These are phyloP conservation scores for Sporothrix humicola DNA, from an alignment of 2,329 filamentous ascomycete genomes.

Conservation along the genomic window DNA sequence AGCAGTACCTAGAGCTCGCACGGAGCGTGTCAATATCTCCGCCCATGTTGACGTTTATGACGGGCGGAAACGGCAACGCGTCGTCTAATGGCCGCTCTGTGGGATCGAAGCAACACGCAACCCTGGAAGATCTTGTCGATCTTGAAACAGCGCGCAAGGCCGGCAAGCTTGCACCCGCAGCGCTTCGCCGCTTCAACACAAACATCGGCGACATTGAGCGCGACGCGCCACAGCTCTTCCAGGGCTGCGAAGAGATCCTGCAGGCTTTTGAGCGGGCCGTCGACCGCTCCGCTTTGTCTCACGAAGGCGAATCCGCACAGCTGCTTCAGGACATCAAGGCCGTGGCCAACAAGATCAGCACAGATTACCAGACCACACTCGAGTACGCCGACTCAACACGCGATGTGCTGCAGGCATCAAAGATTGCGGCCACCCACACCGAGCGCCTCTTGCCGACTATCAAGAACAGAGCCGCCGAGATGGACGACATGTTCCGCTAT, in stretches of 20 bases:
- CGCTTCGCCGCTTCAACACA: conserved; percentile 63
- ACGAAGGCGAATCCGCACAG: conserved; percentile 67
- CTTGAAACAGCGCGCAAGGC: conserved; percentile 73
- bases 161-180: conserved; percentile 65
- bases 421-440: conserved; percentile 67
- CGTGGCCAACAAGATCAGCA: conserved; percentile 82
- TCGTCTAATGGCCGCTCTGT: conserved; percentile 46
- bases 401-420: conserved; percentile 66
- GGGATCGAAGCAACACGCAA: conserved; percentile 56
- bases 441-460: conserved; percentile 66
- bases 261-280: conserved; percentile 66
- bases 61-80: conserved; percentile 50
- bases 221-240: conserved; percentile 63
- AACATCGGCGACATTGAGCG: conserved; percentile 67
- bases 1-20: conserved; percentile 69
- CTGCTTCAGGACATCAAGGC: conserved; percentile 85
- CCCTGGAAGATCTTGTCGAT: conserved; percentile 78
- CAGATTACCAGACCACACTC: conserved; percentile 80
- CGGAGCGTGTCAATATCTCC: conserved; percentile 67
- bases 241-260: conserved; percentile 65
- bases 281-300: conserved; percentile 60
- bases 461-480: conserved; percentile 61
- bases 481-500: conserved; percentile 65
- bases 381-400: conserved; percentile 68
- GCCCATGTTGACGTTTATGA: conserved; percentile 71